Evolutionary conservation across 1,284 basidiomycete species (phyloP), one percentile per base, ranked within the genome.

Genomic region (Volvariella surrecta): DNA sequence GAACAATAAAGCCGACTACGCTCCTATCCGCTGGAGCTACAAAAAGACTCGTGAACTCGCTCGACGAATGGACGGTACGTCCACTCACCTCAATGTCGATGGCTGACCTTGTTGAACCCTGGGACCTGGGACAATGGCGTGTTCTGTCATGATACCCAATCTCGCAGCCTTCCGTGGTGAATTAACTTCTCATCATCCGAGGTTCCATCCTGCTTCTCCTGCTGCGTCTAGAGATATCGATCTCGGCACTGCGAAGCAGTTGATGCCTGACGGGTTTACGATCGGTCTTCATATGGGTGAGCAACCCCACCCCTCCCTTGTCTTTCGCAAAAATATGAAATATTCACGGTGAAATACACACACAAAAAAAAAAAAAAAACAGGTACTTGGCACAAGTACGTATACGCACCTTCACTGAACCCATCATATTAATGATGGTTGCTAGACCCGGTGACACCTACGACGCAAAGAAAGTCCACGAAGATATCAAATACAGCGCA

Each of bases 21-120:
- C 79, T n/a, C 81, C 81, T 10, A 79, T 82, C 51, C 74, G 79
- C 39, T 83, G 81, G 81, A 76, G 75, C 53, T 83, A 83, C 66
- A 83, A 83, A 73, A 76, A 76, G 67, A 80, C 77, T 37, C 76
- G 81, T 53, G 80, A 83, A 52, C 62, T 82, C 15, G 80, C 79
- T n/a, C 68, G 80, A 50, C 67, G 80, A 50, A 83, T 82, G 81
- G 79, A 83, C 50, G 72, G 76, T 79, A 51, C 21, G 42, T 22
- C 4, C 15, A 22, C 37, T 24, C 15, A 20, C 39, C 15, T 15
- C 24, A 35, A 32, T 35, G 34, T 8, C 8, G 4, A n/a, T 35
- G 18, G 13, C 34, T 35, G 34, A 35, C n/a, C 7, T 16, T 35
- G n/a, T n/a, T n/a, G n/a, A n/a, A n/a, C n/a, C n/a, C n/a, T 13